phyloP scores from a whole-genome alignment of 179 eudicot species.

The Silene noctiflora region DNA sequence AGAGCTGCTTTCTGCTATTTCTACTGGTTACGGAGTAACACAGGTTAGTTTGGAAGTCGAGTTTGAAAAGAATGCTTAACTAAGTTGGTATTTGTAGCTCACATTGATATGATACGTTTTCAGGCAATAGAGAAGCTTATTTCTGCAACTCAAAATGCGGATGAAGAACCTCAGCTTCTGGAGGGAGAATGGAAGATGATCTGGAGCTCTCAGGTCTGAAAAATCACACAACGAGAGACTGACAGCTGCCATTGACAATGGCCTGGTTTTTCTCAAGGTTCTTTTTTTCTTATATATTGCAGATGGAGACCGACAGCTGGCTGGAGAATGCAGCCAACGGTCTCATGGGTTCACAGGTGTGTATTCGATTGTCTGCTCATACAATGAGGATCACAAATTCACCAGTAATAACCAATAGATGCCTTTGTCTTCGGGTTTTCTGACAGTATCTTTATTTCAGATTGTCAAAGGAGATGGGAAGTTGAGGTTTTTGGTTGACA shows the following conservation, averaged over 20 bases:
- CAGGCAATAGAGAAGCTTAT: constrained; percentile 80
- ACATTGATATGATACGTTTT: constrained; percentile 14
- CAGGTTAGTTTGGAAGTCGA: constrained; percentile 40
- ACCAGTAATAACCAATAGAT: no score
- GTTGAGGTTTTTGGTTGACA: constrained; percentile 74
- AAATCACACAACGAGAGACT: neutral
- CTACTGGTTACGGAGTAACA: constrained; percentile 53
- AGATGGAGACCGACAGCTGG: constrained; percentile 99
- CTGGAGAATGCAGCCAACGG: constrained; percentile 97
- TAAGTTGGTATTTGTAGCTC: neutral
- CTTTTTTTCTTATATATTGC: constrained; percentile 14
- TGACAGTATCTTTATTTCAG: constrained; percentile 33
- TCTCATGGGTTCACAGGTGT: constrained; percentile 98
- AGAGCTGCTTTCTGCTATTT: constrained; percentile 68
- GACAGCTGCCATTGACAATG: neutral
- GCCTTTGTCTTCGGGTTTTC: neutral
- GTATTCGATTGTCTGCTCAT: constrained; percentile 1
- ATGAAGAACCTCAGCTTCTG: constrained; percentile 52
- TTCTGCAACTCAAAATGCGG: constrained; percentile 37
- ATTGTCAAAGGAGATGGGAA: constrained; percentile 61
- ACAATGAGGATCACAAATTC: no score
- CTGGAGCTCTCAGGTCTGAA: constrained; percentile 93
- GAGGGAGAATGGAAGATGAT: constrained; percentile 97
- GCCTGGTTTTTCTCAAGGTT: neutral
- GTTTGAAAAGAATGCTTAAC: neutral